phyloP scores from a whole-genome alignment of 768 basidiomycete genomes.

The Mrakia gelida region DNA sequence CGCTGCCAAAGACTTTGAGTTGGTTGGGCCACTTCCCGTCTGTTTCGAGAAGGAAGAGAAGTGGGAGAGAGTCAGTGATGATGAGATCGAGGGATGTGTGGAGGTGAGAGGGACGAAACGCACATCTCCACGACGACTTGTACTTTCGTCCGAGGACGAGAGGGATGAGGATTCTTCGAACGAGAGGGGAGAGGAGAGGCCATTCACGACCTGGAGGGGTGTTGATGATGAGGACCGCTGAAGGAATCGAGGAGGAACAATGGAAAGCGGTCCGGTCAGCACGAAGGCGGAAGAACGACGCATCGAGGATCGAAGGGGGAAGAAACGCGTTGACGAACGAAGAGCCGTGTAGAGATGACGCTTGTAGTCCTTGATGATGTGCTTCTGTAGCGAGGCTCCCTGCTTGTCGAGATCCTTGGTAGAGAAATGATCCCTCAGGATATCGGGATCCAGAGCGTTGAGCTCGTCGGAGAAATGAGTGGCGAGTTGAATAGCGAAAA shows the following conservation, averaged over 20 bases:
- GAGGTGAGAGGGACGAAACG: not conserved
- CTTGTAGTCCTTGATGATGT: constrained; percentile 18
- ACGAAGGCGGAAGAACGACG: too few species aligned
- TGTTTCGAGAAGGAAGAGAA: not conserved
- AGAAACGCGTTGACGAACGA: not conserved
- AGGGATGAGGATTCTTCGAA: not conserved
- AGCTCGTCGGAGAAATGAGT: constrained; percentile 17
- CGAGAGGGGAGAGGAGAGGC: constrained; percentile 7
- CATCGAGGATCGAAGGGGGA: too few species aligned
- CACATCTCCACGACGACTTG: constrained; percentile 1
- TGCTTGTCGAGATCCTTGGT: constrained; percentile 11
- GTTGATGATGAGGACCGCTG: constrained; percentile 22
- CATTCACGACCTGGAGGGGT: not conserved
- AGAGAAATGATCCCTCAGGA: constrained; percentile 8
- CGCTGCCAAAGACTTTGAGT: constrained; percentile 14
- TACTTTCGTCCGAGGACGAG: constrained; percentile 13
- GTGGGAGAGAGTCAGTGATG: not conserved
- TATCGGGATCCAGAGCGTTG: constrained; percentile 6
- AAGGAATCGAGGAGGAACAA: too few species aligned
- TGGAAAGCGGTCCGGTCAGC: too few species aligned
- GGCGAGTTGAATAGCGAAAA: constrained; percentile 4
- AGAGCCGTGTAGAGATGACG: constrained; percentile 22
- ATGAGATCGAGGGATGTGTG: not conserved
- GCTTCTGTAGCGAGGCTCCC: not conserved
- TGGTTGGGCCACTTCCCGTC: constrained; percentile 18